Evolutionary conservation across 1,284 basidiomycete genomes (phyloP), one percentile per base, ranked within the genome.

Genomic region (Ganoderma leucocontextum): DNA sequence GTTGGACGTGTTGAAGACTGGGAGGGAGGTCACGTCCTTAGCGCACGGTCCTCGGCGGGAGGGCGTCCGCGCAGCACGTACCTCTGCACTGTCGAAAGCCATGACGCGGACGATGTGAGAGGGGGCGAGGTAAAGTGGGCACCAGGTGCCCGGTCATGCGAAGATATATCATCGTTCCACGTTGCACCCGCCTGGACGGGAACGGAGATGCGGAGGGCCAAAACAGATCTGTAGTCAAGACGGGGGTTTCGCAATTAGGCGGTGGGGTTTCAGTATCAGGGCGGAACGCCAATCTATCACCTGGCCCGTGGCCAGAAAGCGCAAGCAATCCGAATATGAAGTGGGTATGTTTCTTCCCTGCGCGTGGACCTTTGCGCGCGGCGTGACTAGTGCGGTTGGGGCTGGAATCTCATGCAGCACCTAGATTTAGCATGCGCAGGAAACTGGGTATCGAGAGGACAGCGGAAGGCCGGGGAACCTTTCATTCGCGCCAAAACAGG

Each of bases 1-100:
- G 41, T 70, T 58, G 47, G 71, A 15, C 55, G 19, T 39, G 22
- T 58, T 9, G 63, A 65, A 22, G 67, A 66, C 67, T 66, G 29
- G 29, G 1, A 41, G 12, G 29, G 22, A 5, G 25, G 38, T 42
- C 0, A 62, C 41, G 2, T 7, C 19, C 2, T 44, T n/a, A 7
- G 41, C 5, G 17, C 22, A 19, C 41, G 25, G 15, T 7, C n/a
- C 41, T 22, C 36, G 25, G 52, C 36, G 25, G 52, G 19, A 38
- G 17, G 42, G 44, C 19, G 61, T 33, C 25, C 60, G 35, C 8
- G 4, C 44, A 22, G 33, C 4, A 55, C 52, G 36, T 36, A 25
- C n/a, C 44, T 52, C 49, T 7, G 25, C 4, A 52, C 29, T 10
- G 41, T 33, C 15, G 19, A 19, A 29, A 25, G 47, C 47, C 47